Evolutionary conservation across 73 alveolate genomes (phyloP).

Genomic region (Tetrahymena thermophila): DNA sequence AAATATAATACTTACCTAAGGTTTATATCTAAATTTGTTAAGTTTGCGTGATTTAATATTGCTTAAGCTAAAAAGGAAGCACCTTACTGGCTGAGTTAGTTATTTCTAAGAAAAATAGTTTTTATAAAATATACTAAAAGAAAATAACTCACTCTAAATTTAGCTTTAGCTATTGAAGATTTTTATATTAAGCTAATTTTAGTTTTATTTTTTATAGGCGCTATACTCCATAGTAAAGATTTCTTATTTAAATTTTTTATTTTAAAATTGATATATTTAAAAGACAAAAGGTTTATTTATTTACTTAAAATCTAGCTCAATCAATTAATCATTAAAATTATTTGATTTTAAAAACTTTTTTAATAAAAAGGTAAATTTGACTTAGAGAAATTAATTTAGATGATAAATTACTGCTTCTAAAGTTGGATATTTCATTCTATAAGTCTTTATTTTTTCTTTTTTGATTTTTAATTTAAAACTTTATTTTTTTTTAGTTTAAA

Average conservation of each 20-base stretch:
- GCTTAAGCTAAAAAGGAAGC: not conserved
- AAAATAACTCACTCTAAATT: not conserved
- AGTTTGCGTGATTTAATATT: not conserved
- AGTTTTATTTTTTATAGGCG: not conserved
- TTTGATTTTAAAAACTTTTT: not conserved
- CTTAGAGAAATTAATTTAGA: no score
- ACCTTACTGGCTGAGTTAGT: not conserved
- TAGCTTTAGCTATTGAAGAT: not conserved
- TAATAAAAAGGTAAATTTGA: no score
- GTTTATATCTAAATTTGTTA: not conserved
- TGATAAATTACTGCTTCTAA: not conserved
- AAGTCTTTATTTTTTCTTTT: no score
- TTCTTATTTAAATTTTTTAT: not conserved
- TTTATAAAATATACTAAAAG: not conserved
- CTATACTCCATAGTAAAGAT: not conserved
- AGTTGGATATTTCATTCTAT: not conserved
- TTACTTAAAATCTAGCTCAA: not conserved
- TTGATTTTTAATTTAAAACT: no score
- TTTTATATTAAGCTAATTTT: no score
- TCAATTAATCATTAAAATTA: not conserved
- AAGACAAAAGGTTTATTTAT: not conserved
- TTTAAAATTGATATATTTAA: no score
- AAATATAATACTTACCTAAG: not conserved
- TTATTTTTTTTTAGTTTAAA: no score
- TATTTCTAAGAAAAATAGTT: not conserved